A percentile compares a stretch with the other conserved stretches of the same genome.
Evolutionary conservation across 2,329 filamentous ascomycete species (phyloP).

Genomic region (Lecanosticta acicola): DNA sequence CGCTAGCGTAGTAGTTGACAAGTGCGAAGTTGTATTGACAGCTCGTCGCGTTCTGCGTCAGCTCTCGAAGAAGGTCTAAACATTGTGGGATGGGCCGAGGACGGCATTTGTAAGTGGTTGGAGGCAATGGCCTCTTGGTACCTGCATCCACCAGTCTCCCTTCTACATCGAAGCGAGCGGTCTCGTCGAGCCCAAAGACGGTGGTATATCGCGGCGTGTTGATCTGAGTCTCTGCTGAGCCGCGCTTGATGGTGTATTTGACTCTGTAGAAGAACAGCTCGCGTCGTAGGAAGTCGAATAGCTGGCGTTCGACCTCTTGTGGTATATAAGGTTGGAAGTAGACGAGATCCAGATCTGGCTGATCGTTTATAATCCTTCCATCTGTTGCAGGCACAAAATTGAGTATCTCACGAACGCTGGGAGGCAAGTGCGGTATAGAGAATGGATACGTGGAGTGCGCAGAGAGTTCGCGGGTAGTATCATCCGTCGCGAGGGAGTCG

Average conservation of each 20-base stretch:
- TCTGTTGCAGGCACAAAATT: slow-evolving; percentile 42
- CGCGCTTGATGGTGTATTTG: slow-evolving; percentile 57
- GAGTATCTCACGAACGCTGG: slow-evolving; percentile 38
- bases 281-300: slow-evolving; percentile 67
- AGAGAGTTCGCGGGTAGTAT: slow-evolving; percentile 27
- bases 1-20: slow-evolving; percentile 77
- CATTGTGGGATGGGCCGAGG: slow-evolving; percentile 68
- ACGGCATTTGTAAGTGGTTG: slow-evolving; percentile 51
- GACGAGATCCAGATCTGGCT: slow-evolving; percentile 65
- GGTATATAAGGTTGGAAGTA: slow-evolving; percentile 72
- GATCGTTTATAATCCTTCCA: slow-evolving; percentile 56
- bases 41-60: slow-evolving; percentile 62
- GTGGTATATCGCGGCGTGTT: slow-evolving; percentile 57
- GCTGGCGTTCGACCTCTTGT: slow-evolving; percentile 47
- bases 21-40: slow-evolving; percentile 71
- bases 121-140: slow-evolving; percentile 36
- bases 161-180: slow-evolving; percentile 50
- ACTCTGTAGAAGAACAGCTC: slow-evolving; percentile 60
- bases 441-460: slow-evolving; percentile 50
- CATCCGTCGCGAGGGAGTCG: not conserved
- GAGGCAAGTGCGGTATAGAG: slow-evolving; percentile 46
- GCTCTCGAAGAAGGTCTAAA: slow-evolving; percentile 56
- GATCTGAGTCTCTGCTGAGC: slow-evolving; percentile 57
- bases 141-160: slow-evolving; percentile 40
- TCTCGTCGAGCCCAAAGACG: slow-evolving; percentile 59